Conservation (phyloP, 495 filamentous ascomycete species). For the Neurospora sp. region DNA sequence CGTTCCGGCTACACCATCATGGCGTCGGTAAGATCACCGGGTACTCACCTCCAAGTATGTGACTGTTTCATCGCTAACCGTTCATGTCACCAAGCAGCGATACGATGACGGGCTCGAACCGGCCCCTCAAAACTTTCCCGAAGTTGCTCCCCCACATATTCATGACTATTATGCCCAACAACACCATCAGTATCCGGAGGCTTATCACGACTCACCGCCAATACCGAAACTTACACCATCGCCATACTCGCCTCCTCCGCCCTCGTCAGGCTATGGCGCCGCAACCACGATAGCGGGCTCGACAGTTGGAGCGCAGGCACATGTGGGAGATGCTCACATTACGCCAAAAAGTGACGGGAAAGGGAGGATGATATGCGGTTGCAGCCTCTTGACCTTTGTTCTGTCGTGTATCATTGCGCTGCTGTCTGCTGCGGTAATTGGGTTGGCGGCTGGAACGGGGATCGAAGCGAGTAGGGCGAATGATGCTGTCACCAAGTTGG, state of each 20-base stretch:
- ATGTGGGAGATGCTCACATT: not conserved
- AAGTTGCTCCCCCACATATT: conserved; percentile 17
- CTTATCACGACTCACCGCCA: not conserved
- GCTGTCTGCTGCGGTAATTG: conserved; percentile 32
- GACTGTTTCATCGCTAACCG: not conserved
- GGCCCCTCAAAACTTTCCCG: conserved; percentile 27
- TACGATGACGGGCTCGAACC: conserved; percentile 32
- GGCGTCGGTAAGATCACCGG: not conserved
- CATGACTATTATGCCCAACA: conserved; percentile 2
- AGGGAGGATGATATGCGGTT: conserved; percentile 22
- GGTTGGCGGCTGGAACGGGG: conserved; percentile 33
- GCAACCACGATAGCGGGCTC: not conserved
- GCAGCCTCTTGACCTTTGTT: conserved; percentile 27
- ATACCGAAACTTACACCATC: not conserved
- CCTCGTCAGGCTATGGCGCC: conserved; percentile 4
- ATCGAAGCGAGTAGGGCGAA: conserved; percentile 30
- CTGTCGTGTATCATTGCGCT: conserved; percentile 31
- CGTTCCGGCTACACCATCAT: not conserved
- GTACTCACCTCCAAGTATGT: not conserved
- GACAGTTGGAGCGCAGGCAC: not conserved
- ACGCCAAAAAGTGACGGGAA: not conserved
- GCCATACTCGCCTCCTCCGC: not conserved
- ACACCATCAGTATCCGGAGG: not conserved
- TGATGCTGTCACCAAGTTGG: conserved; percentile 22
- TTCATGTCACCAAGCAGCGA: conserved; percentile 2